Base-by-base conservation (phyloP, 495 filamentous ascomycete genomes). In the Aspergillus funiculosus region DNA sequence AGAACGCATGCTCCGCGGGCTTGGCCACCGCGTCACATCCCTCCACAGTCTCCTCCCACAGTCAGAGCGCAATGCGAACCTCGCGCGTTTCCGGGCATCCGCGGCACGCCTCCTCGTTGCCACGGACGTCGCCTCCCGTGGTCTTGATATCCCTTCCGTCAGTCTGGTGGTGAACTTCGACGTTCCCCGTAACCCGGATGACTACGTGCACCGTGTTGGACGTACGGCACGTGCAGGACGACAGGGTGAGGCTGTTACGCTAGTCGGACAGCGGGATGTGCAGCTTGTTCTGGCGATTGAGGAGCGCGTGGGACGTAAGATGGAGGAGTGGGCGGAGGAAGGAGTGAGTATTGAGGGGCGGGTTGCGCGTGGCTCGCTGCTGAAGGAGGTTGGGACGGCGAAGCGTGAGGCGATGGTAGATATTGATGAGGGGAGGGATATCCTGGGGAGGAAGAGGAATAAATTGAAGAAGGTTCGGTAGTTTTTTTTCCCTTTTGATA, bases 191-290 rank as follows among this genome's bases (percentile, higher is more conserved):
- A 88, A 96, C 60, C 89, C 92, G 25, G 92, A 96, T 61, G 94
- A 95, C 61, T 99, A 97, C 55, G 87, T 99, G 48, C 92, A 99
- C 66, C 83, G 92, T 15, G 90, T 95, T 42, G 92, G 92, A 57
- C 83, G 92, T 56, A 99, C 92, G 8, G 92, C 94, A 6, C 79
- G 92, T 74, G 92, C 92, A 5, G 92, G 94, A 0, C 75, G 86
- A 31, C 69, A 64, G 19, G 92, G 92, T 58, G 82, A 87, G 45
- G 81, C 83, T 2, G 81, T 96, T 11, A 95, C 89, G 10, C 76
- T 99, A 46, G 81, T 99, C 2, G 92, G 90, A 18, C 91, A 96
- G 73, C 72, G 89, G 46, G 92, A 97, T 61, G 87, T 96, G 2
- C 76, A 85, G 51, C 74, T 96, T 5, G 78, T 97, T 13, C 71